Evolutionary conservation across 2,329 filamentous ascomycete genomes (phyloP).

Genomic region (Volutella citrinella): DNA sequence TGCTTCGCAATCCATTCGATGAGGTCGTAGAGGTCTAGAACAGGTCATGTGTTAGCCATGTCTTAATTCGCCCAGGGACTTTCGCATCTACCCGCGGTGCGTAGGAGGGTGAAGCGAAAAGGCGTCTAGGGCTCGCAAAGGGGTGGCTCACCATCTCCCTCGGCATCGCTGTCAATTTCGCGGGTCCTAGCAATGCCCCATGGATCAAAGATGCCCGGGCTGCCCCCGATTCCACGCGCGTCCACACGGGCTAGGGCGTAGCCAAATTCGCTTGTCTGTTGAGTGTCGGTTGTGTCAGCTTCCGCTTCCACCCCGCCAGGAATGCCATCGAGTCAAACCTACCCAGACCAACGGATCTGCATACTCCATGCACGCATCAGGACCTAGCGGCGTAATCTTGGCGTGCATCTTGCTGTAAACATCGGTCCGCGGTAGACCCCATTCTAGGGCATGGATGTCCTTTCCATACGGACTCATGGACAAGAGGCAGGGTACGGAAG

Average conservation of each 20-base stretch:
- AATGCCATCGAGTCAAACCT: neutral
- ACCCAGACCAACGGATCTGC: constrained; percentile 6
- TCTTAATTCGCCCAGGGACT: no score
- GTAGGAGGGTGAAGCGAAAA: no score
- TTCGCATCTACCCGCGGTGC: no score
- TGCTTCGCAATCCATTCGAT: constrained; percentile 6
- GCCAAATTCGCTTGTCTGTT: constrained; percentile 5
- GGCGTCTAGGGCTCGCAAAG: no score
- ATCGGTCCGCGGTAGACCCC: constrained; percentile 3
- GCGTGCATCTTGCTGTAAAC: constrained; percentile 8
- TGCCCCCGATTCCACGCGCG: constrained; percentile 5
- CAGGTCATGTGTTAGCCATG: no score
- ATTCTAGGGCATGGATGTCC: constrained; percentile 6
- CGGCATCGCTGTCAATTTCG: constrained; percentile 3
- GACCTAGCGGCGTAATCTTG: constrained; percentile 3
- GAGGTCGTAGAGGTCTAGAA: constrained; percentile 5
- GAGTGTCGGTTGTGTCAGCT: no score
- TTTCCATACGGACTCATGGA: constrained; percentile 9
- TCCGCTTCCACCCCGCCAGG: no score
- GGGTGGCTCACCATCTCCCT: constrained; percentile 4
- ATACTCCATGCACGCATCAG: constrained; percentile 5
- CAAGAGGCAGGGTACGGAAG: constrained; percentile 4
- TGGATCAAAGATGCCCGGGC: constrained; percentile 6
- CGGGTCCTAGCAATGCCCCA: constrained; percentile 4
- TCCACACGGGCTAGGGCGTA: constrained; percentile 7